Base-by-base conservation (phyloP, 805 yeast species). In the Candida jianshihensis region DNA sequence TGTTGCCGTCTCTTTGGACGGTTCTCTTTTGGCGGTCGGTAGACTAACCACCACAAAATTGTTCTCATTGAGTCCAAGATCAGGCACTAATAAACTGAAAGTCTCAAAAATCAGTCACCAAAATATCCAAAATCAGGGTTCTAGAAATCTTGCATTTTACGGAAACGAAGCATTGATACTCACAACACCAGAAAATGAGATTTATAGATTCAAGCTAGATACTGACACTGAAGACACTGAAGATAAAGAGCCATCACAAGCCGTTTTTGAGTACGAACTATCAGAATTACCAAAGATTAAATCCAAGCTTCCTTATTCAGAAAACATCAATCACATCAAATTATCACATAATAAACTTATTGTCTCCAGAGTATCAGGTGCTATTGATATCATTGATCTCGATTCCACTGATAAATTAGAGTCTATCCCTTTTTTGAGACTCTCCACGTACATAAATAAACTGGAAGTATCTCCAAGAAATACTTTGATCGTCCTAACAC, bases 11-110 rank as follows among this genome's bases (percentile, higher is more conserved):
- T 81, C 87, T 15, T 68, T 71, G 17, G 76, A 75, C 44, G 89
- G 84, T 2, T 63, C 73, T 24, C 65, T 76, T 19, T 59, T 92
- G 35, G 81, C 80, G 0, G 92, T 89, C 16, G 75, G 88, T 6
- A 77, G 95, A 30, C 61, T 78, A 30, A 64, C 77, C 12, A 68
- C 78, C 2, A 76, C 85, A 5, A 86, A 81, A 55, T 49, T 89
- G 2, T 90, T 87, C 54, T 66, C 65, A 41, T 63, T 90, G 29
- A 58, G 61, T n/a, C 73, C 70, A 31, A 47, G 48, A 8, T 57
- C 57, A 16, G 41, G 37, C 16, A 49, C 53, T 3, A 45, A 53
- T 15, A 68, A 65, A 44, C 50, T 75, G 22, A 56, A 61, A 30
- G 78, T 83, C 5, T 57, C 61, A 14, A 82, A 78, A 48, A 53